These are phyloP conservation scores for Rhododendron williamsianum DNA, from an alignment of 148 eudicot genomes.

Conservation along the genomic window DNA sequence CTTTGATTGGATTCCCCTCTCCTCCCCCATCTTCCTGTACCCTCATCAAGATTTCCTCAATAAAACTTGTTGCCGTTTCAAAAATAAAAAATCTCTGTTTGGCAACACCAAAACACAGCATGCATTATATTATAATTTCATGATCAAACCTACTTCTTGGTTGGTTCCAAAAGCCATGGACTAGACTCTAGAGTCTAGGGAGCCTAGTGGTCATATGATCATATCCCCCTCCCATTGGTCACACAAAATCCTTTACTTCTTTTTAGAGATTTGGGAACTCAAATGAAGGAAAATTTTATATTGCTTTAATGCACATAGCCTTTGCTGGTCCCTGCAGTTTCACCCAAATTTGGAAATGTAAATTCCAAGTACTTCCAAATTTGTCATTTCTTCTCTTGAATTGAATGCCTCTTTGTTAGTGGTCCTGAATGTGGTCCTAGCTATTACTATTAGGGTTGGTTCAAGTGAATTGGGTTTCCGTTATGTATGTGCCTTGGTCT, in stretches of 20 bases:
- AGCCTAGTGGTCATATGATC: not conserved
- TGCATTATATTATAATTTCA: not conserved
- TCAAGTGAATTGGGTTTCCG: not conserved
- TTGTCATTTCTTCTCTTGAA: not conserved
- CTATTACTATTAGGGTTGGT: not conserved
- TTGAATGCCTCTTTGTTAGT: not conserved
- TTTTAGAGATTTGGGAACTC: not conserved
- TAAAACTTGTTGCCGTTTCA: no score
- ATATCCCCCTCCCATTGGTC: not conserved
- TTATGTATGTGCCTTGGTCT: not conserved
- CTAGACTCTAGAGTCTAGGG: not conserved
- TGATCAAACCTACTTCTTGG: not conserved
- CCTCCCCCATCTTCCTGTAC: no score
- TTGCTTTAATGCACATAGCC: not conserved
- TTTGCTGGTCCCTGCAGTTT: not conserved
- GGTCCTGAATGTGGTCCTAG: not conserved
- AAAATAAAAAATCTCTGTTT: no score
- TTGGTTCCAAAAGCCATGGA: conserved; percentile 3
- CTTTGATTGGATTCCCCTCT: no score
- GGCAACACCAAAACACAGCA: not conserved
- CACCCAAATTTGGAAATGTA: not conserved
- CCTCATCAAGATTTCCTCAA: no score
- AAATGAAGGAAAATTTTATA: not conserved
- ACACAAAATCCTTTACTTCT: not conserved
- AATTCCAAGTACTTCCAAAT: not conserved